phyloP scores from a whole-genome alignment of 345 rosid species.

The Noccaea caerulescens region DNA sequence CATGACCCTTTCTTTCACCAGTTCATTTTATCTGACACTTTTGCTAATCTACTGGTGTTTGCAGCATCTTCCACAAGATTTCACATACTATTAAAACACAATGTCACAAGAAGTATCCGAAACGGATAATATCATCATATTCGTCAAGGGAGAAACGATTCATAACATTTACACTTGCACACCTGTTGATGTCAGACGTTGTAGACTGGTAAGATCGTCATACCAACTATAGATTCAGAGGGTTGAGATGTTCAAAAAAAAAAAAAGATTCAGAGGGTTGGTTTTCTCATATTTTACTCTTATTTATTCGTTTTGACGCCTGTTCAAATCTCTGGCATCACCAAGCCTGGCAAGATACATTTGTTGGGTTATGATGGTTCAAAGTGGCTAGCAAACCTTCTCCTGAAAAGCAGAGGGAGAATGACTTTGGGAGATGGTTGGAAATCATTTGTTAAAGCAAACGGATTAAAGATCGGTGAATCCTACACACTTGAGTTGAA shows the following conservation, averaged over 20 bases:
- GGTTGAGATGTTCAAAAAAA: no score
- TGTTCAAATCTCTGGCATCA: no score
- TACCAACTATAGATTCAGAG: background rate
- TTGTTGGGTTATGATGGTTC: conserved; percentile 39
- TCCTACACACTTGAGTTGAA: conserved; percentile 16
- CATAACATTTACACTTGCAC: conserved; percentile 31
- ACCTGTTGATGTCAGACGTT: conserved; percentile 38
- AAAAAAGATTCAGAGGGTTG: no score
- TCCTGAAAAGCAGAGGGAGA: conserved; percentile 35
- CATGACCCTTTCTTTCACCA: background rate
- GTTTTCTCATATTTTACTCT: background rate
- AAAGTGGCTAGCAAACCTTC: conserved; percentile 43
- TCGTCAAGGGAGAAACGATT: conserved; percentile 28
- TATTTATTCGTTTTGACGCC: no score
- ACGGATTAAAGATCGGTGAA: conserved; percentile 28
- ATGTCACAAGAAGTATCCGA: background rate
- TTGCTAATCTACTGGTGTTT: conserved; percentile 8
- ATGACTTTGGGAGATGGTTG: conserved; percentile 44
- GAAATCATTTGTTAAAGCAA: conserved; percentile 39
- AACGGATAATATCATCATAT: conserved; percentile 14
- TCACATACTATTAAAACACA: background rate
- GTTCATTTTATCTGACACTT: conserved; percentile 3
- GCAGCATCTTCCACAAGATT: conserved; percentile 26
- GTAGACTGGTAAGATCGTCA: conserved; percentile 36
- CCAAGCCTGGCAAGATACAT: conserved; percentile 38